Evolutionary conservation across 2,329 filamentous ascomycete species (phyloP).

Genomic region (Diaporthe citri): DNA sequence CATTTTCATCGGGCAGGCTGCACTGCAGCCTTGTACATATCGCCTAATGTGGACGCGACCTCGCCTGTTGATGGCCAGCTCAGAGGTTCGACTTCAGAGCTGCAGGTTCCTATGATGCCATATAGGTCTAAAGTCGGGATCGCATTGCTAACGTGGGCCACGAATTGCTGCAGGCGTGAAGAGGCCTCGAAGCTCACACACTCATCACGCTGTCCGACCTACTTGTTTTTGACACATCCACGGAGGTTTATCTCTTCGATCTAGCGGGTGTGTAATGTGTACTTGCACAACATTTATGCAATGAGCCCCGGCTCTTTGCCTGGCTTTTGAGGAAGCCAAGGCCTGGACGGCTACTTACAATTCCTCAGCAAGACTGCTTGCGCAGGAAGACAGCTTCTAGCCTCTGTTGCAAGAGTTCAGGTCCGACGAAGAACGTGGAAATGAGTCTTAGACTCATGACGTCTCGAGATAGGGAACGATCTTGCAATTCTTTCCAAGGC

Average conservation of each 20-base stretch:
- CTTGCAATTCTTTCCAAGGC: not conserved
- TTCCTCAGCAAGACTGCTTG: not conserved
- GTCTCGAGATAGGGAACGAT: not conserved
- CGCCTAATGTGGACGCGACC: conserved; percentile 15
- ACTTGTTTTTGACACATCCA: conserved; percentile 22
- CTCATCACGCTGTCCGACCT: conserved; percentile 11
- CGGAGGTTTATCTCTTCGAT: conserved; percentile 4
- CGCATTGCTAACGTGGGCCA: not conserved
- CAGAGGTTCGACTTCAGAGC: conserved; percentile 1
- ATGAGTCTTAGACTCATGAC: conserved; percentile 27
- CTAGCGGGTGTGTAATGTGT: conserved; percentile 11
- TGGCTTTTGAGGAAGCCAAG: conserved; percentile 4
- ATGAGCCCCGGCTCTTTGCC: conserved; percentile 2
- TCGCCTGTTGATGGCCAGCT: conserved; percentile 4
- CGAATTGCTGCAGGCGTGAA: conserved; percentile 13
- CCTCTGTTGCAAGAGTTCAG: not conserved
- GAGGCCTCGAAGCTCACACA: conserved; percentile 27
- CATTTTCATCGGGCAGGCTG: conserved; percentile 36
- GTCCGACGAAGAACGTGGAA: conserved; percentile 16
- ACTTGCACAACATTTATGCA: conserved; percentile 6
- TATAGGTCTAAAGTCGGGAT: not conserved
- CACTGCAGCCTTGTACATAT: conserved; percentile 35
- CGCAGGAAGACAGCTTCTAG: not conserved
- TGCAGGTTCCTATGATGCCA: conserved; percentile 21
- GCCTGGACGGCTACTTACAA: conserved; percentile 2